Percentiles rank a stretch among this genome's conserved stretches.
phyloP scores from a whole-genome alignment of 2,329 filamentous ascomycete genomes.

The Macroventuria anomochaeta region DNA sequence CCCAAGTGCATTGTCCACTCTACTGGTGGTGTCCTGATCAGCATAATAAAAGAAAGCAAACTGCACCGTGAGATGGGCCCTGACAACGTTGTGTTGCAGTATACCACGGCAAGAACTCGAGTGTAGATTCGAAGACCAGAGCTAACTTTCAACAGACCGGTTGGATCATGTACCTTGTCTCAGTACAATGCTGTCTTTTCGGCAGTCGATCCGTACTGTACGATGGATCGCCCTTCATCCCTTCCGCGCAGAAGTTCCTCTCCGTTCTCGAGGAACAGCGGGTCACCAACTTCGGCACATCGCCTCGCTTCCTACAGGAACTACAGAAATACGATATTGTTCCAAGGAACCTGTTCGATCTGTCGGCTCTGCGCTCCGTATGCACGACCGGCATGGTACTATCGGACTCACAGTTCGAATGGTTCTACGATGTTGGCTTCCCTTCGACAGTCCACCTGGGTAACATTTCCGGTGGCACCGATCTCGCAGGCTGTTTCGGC shows the following conservation, averaged over 20 bases:
- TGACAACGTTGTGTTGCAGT: slow-evolving; percentile 60
- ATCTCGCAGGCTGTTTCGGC: slow-evolving; percentile 71
- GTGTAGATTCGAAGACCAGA: not conserved
- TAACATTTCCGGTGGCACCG: slow-evolving; percentile 80
- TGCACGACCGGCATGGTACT: slow-evolving; percentile 83
- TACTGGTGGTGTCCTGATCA: slow-evolving; percentile 69
- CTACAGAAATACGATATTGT: slow-evolving; percentile 68
- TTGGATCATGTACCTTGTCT: slow-evolving; percentile 86
- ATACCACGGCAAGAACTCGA: slow-evolving; percentile 56
- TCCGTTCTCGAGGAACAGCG: slow-evolving; percentile 66
- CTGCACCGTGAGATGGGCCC: slow-evolving; percentile 59
- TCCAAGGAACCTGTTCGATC: slow-evolving; percentile 67
- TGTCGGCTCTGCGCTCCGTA: slow-evolving; percentile 67
- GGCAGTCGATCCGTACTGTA: slow-evolving; percentile 74
- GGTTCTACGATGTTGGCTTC: slow-evolving; percentile 78
- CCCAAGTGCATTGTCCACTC: slow-evolving; percentile 89
- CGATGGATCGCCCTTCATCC: slow-evolving; percentile 81
- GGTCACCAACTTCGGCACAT: slow-evolving; percentile 76
- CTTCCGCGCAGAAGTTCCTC: slow-evolving; percentile 69
- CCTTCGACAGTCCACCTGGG: slow-evolving; percentile 69
- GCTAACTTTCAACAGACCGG: slow-evolving; percentile 34
- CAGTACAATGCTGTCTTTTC: slow-evolving; percentile 63
- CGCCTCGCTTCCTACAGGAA: slow-evolving; percentile 78
- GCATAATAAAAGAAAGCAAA: slow-evolving; percentile 64
- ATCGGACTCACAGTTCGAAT: slow-evolving; percentile 77